These are phyloP conservation scores for Dipteronia sinensis DNA, from an alignment of 345 rosid genomes.

Conservation along the genomic window DNA sequence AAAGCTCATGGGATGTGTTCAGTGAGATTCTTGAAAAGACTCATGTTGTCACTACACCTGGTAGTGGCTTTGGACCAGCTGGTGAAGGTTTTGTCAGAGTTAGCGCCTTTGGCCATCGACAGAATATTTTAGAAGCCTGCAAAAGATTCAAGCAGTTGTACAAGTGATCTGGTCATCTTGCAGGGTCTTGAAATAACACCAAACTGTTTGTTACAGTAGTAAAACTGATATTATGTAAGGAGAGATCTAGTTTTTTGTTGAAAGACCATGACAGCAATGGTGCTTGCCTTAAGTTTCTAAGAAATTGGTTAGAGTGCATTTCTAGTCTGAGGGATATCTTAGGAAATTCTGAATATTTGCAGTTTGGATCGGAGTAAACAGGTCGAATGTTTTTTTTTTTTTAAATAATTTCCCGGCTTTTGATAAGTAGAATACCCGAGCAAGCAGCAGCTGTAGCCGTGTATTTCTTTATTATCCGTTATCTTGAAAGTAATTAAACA, in stretches of 20 bases:
- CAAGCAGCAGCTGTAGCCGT: too few relatives aligned
- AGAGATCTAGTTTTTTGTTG: neutral
- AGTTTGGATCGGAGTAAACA: too few relatives aligned
- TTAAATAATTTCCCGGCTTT: too few relatives aligned
- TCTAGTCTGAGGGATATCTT: too few relatives aligned
- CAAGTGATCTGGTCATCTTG: conserved; percentile 34
- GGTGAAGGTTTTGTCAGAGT: conserved; percentile 95
- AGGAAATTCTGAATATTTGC: too few relatives aligned
- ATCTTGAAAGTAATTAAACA: too few relatives aligned
- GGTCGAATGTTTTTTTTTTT: too few relatives aligned
- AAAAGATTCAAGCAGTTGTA: conserved; percentile 79
- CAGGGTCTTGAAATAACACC: neutral
- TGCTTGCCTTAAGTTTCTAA: neutral
- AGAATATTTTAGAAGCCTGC: conserved; percentile 86
- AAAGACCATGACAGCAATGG: neutral
- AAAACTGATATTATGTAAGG: neutral
- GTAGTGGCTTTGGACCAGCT: conserved; percentile 95
- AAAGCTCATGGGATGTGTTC: conserved; percentile 95
- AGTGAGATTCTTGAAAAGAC: conserved; percentile 89
- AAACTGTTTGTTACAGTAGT: neutral
- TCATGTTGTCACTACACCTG: conserved; percentile 91
- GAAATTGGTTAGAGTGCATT: too few relatives aligned
- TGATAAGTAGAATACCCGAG: too few relatives aligned
- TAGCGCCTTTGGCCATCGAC: conserved; percentile 92
- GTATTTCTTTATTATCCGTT: too few relatives aligned